Conservation (phyloP, 139 green algal genomes). For the Deuterostichococcus epilithicus region DNA sequence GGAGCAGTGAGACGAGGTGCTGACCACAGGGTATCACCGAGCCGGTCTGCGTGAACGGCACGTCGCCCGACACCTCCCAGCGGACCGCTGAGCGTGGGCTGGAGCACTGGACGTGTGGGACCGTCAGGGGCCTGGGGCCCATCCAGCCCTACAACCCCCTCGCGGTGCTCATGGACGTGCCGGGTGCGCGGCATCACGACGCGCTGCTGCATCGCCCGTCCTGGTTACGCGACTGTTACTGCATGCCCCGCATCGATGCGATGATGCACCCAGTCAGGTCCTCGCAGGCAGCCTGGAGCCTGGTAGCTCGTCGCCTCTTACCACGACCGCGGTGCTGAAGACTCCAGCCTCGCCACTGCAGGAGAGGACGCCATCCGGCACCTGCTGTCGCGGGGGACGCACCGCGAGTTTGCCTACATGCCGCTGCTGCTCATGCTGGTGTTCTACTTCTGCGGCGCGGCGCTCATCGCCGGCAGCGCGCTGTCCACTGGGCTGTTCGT, state of each 20-base stretch:
- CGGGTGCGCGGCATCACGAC: slow-evolving; percentile 27
- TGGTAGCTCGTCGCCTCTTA: too few relatives aligned
- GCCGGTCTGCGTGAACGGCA: slow-evolving; percentile 47
- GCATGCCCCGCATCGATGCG: too few relatives aligned
- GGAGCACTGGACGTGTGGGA: slow-evolving; percentile 67
- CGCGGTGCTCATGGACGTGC: slow-evolving; percentile 68
- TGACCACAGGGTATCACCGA: slow-evolving; percentile 30
- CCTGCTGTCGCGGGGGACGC: slow-evolving; percentile 73
- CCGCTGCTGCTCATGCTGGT: slow-evolving; percentile 63
- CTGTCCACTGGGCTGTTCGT: slow-evolving; percentile 83
- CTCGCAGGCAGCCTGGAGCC: too few relatives aligned
- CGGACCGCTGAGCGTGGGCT: slow-evolving; percentile 55
- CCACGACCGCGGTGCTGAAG: not conserved
- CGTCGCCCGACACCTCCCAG: slow-evolving; percentile 32
- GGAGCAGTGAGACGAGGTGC: too few relatives aligned
- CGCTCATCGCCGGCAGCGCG: slow-evolving; percentile 46
- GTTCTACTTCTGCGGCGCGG: slow-evolving; percentile 60
- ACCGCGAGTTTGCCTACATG: slow-evolving; percentile 77
- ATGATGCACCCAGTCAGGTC: not conserved
- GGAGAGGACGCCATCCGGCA: slow-evolving; percentile 83
- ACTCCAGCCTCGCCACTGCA: slow-evolving; percentile 14
- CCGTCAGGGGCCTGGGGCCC: slow-evolving; percentile 5
- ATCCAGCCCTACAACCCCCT: slow-evolving; percentile 77
- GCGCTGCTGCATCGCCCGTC: too few relatives aligned
- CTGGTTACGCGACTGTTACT: too few relatives aligned